These are phyloP conservation scores for Plectosphaerella cucumerina DNA, from an alignment of 2,329 filamentous ascomycete species.

Conservation along the genomic window DNA sequence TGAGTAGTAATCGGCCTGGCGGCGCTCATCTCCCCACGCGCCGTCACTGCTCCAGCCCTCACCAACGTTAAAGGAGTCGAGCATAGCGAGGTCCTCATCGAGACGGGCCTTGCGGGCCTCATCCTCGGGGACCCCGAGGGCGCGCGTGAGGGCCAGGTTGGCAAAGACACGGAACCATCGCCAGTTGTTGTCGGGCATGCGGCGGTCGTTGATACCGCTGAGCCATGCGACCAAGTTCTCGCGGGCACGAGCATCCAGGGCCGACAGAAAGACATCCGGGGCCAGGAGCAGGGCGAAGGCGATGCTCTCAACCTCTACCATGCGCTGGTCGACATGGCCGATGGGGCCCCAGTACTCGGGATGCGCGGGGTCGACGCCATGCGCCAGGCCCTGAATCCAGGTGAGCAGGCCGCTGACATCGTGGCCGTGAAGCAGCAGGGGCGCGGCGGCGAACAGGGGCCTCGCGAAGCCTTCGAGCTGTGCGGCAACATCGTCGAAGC, in stretches of 20 bases:
- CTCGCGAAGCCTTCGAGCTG: slow-evolving; percentile 31
- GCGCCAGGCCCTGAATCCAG: neutral
- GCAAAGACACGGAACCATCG: slow-evolving; percentile 39
- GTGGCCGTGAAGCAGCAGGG: slow-evolving; percentile 18
- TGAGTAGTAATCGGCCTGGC: slow-evolving; percentile 42
- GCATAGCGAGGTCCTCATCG: slow-evolving; percentile 44
- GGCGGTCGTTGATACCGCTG: slow-evolving; percentile 29
- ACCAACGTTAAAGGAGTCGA: slow-evolving; percentile 33
- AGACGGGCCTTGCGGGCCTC: slow-evolving; percentile 46
- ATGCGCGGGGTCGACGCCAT: neutral
- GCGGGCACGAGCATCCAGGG: slow-evolving; percentile 55
- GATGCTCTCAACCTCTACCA: slow-evolving; percentile 6
- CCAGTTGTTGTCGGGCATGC: slow-evolving; percentile 38
- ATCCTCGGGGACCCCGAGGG: slow-evolving; percentile 56
- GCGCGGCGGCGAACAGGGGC: slow-evolving; percentile 16
- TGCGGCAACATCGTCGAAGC: slow-evolving; percentile 29
- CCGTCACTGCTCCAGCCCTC: slow-evolving; percentile 39
- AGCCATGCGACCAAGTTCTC: slow-evolving; percentile 62
- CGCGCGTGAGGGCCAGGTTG: slow-evolving; percentile 32
- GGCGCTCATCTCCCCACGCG: slow-evolving; percentile 60
- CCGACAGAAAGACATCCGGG: neutral
- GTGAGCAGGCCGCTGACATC: neutral
- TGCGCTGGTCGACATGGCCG: slow-evolving; percentile 4
- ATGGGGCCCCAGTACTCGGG: slow-evolving; percentile 4
- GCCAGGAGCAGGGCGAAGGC: slow-evolving; percentile 1